Evolutionary conservation across 441 rosid genomes (phyloP), one percentile per base, ranked within the genome.

Genomic region (Kokia cookei): DNA sequence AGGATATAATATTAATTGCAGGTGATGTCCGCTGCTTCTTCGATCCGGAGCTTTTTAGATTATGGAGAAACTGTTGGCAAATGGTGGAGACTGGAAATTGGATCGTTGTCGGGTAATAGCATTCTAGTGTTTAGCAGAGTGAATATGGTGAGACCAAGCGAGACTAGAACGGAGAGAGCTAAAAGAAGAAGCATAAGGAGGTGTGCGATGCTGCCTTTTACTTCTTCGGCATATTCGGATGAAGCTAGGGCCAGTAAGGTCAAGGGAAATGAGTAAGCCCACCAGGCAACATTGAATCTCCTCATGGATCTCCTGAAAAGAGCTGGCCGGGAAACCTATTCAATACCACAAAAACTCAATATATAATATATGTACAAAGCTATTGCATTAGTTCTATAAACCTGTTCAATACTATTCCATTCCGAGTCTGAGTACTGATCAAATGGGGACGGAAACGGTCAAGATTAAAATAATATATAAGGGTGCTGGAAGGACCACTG

Each of bases 221-320:
- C 87, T 73, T 82, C 83, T 19, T 79, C 53, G 22, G 89, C 87
- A 62, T 85, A 84, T 27, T 84, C 83, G 1, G 72, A 77, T 0
- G 91, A 84, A 27, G 89, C 88, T 8, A 84, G 75, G 3, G 89
- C 89, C 40, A 85, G 78, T 5, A 81, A 53, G 1, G 87, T 87
- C 64, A 85, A 53, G 2, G 89, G 89, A 55, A 82, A 87, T 9
- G 89, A 78, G 51, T 87, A 87, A 15, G 88, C 89, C 91, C 91
- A 85, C 88, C 86, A 84, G 19, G 85, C 86, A 12, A 87, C 85
- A 54, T 71, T 87, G 80, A 84, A 84, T 43, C 74, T 82, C 76
- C 78, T 85, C 81, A 78, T 81, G 0, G 86, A 84, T 82, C 85
- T 82, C 73, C 67, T 82, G 82, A 84, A 81, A 5, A 85, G 76